A percentile compares a stretch with the other conserved stretches of the same genome.
Conservation (phyloP, 2,329 filamentous ascomycete species). For the Didymella lethalis region DNA sequence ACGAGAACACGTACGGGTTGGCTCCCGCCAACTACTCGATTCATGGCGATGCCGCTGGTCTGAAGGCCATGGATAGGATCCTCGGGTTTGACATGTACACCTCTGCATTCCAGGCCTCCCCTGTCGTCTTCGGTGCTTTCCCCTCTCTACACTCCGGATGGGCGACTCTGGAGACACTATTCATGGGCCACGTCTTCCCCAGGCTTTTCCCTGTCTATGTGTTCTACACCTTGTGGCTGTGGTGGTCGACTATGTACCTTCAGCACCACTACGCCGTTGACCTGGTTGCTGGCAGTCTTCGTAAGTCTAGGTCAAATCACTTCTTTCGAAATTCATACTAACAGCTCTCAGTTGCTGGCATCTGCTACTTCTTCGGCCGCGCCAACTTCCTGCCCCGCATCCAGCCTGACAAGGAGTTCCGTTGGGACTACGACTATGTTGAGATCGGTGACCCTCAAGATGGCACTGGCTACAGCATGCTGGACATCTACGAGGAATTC, state of each 20-base stretch:
- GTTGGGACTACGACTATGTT: slow-evolving; percentile 96
- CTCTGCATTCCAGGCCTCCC: slow-evolving; percentile 87
- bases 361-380: slow-evolving; percentile 83
- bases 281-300: slow-evolving; percentile 81
- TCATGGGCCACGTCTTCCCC: slow-evolving; percentile 93
- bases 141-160: slow-evolving; percentile 91
- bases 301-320: slow-evolving; percentile 38
- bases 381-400: slow-evolving; percentile 81
- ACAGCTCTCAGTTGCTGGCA: slow-evolving; percentile 63
- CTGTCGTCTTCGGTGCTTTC: slow-evolving; percentile 93
- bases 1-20: slow-evolving; percentile 90
- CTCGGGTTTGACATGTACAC: slow-evolving; percentile 93
- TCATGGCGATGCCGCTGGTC: slow-evolving; percentile 84
- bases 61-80: slow-evolving; percentile 88
- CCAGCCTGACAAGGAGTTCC: slow-evolving; percentile 83
- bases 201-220: slow-evolving; percentile 80
- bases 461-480: slow-evolving; percentile 60
- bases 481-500: slow-evolving; percentile 63
- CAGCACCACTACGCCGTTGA: slow-evolving; percentile 97
- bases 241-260: slow-evolving; percentile 98
- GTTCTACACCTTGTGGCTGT: slow-evolving; percentile 88
- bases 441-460: slow-evolving; percentile 75
- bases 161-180: slow-evolving; percentile 87
- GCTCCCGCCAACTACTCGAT: slow-evolving; percentile 93
- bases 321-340: slow-evolving; percentile 24